Evolutionary conservation across 345 rosid genomes (phyloP).

Genomic region (Eucalyptus lansdowneana): DNA sequence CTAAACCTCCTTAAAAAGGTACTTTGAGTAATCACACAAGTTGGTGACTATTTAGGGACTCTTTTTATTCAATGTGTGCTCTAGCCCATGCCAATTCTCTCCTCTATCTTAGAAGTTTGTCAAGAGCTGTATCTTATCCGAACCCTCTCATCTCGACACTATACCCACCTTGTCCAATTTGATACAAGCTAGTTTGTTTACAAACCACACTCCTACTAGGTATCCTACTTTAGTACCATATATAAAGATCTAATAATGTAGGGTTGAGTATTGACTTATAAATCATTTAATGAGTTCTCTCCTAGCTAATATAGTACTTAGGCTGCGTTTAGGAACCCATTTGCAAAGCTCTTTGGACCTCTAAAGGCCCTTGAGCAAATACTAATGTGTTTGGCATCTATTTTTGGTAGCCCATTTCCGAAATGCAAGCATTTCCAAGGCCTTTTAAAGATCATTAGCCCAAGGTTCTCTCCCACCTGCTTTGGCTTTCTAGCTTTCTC

Average conservation of each 20-base stretch:
- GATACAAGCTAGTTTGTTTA: background rate
- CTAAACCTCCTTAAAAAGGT: background rate
- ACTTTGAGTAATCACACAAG: background rate
- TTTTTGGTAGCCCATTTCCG: too few species aligned
- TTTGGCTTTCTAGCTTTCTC: too few species aligned
- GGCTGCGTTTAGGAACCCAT: too few species aligned
- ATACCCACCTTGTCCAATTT: background rate
- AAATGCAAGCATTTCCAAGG: too few species aligned
- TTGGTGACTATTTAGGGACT: background rate
- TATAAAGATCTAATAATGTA: background rate
- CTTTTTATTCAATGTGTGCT: background rate
- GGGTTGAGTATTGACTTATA: background rate
- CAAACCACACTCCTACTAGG: background rate
- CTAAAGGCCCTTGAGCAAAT: too few species aligned
- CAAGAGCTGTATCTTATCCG: background rate
- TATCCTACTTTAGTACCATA: background rate
- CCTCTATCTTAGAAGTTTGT: background rate
- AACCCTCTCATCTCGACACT: background rate
- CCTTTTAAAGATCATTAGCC: too few species aligned
- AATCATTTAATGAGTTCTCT: background rate
- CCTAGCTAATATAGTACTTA: background rate
- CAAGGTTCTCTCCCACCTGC: too few species aligned
- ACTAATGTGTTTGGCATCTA: too few species aligned
- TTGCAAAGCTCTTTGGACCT: too few species aligned
- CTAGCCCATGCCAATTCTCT: background rate